phyloP scores from a whole-genome alignment of 2,329 filamentous ascomycete genomes.

The Rachicladosporium sp. region DNA sequence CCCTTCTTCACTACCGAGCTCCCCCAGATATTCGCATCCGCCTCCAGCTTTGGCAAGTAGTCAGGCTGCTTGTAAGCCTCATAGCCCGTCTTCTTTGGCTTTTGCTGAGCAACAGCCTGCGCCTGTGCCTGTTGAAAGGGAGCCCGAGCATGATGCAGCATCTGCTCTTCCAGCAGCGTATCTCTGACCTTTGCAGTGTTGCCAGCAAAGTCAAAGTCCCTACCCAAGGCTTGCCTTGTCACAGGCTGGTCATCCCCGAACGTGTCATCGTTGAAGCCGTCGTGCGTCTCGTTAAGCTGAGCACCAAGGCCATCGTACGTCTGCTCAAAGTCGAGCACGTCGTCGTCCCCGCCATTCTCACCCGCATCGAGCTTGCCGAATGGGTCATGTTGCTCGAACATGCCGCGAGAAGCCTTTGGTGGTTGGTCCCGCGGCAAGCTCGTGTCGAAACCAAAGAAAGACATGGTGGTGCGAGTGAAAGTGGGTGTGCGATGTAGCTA shows the following conservation, averaged over 20 bases:
- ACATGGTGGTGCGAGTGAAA: constrained; percentile 39
- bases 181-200: constrained; percentile 76
- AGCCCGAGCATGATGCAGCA: constrained; percentile 66
- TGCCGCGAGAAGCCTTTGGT: constrained; percentile 52
- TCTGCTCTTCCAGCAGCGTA: constrained; percentile 82
- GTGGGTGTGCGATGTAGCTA: neutral
- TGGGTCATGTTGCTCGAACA: constrained; percentile 64
- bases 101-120: constrained; percentile 29
- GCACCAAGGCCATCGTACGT: constrained; percentile 93
- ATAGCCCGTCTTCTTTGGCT: constrained; percentile 68
- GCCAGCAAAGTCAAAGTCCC: constrained; percentile 95
- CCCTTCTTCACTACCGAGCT: constrained; percentile 49
- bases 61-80: constrained; percentile 80
- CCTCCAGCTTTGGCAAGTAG: constrained; percentile 78
- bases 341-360: constrained; percentile 30
- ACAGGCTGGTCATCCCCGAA: constrained; percentile 47
- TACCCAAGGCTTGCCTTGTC: constrained; percentile 45
- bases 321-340: constrained; percentile 79
- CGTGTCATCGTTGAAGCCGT: constrained; percentile 94
- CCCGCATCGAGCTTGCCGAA: constrained; percentile 48
- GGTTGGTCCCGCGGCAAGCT: constrained; percentile 49
- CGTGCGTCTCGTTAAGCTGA: constrained; percentile 78
- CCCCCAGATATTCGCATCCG: constrained; percentile 89
- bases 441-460: constrained; percentile 82
- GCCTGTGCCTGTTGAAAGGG: constrained; percentile 38